Conservation (phyloP, 2,329 filamentous ascomycete species). For the Epichloe gansuensis region DNA sequence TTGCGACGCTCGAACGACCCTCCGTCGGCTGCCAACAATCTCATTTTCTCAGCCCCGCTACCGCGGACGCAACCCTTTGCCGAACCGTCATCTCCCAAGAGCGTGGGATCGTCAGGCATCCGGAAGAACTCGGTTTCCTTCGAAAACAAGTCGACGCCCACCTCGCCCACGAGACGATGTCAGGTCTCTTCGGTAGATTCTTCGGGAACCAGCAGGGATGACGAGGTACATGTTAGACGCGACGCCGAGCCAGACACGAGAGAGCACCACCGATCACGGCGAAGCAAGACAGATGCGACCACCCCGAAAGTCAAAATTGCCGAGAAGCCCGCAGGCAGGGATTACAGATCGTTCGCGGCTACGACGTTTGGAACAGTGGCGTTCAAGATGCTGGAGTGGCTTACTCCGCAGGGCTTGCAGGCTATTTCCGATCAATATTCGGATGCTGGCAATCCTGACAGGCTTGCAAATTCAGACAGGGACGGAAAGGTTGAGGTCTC, state of each 20-base stretch:
- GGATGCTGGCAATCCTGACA: constrained; percentile 6
- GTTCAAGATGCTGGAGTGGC: constrained; percentile 59
- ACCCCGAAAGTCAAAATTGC: constrained; percentile 24
- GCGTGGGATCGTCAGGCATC: not conserved
- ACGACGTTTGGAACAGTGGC: constrained; percentile 53
- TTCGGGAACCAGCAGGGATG: constrained; percentile 1
- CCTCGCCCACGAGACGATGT: not conserved
- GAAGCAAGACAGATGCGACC: not conserved
- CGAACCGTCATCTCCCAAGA: constrained; percentile 1
- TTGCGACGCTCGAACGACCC: constrained; percentile 29
- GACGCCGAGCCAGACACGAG: not conserved
- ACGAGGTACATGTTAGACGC: not conserved
- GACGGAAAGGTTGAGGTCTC: not conserved
- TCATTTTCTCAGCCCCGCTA: constrained; percentile 29
- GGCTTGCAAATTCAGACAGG: constrained; percentile 2
- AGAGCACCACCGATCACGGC: not conserved
- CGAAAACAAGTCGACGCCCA: not conserved
- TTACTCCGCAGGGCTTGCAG: constrained; percentile 45
- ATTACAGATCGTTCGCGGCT: constrained; percentile 47
- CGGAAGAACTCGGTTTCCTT: not conserved
- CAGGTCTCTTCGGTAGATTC: not conserved
- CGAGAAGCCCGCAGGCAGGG: constrained; percentile 37
- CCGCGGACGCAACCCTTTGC: constrained; percentile 5
- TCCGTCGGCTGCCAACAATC: constrained; percentile 32
- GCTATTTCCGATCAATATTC: constrained; percentile 29